phyloP scores from a whole-genome alignment of 768 basidiomycete species.

The Tricholoma sp. region DNA sequence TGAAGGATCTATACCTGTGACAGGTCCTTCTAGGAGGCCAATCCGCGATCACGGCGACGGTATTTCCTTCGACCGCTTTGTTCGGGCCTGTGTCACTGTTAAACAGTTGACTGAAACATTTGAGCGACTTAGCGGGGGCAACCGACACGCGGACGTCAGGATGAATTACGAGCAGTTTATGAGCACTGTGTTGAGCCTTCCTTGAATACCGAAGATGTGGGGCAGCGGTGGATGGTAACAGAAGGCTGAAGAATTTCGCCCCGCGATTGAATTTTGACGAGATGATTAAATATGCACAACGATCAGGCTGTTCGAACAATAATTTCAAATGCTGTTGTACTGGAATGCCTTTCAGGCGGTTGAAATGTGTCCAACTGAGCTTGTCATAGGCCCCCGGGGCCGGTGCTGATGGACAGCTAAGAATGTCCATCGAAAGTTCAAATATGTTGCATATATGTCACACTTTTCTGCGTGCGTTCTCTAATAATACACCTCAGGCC shows the following conservation, averaged over 20 bases:
- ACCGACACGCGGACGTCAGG: conserved; percentile 68
- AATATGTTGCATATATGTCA: too few relatives aligned
- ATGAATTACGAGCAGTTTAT: conserved; percentile 72
- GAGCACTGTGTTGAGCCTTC: conserved; percentile 59
- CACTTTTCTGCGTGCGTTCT: too few relatives aligned
- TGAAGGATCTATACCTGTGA: conserved; percentile 45
- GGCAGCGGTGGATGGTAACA: not conserved
- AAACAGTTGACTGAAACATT: conserved; percentile 76
- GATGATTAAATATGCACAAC: too few relatives aligned
- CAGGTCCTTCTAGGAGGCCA: conserved; percentile 22
- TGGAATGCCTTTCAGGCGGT: too few relatives aligned
- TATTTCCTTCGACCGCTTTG: conserved; percentile 84
- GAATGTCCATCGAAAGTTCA: too few relatives aligned
- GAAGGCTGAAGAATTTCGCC: not conserved
- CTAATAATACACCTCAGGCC: too few relatives aligned
- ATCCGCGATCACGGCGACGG: conserved; percentile 30
- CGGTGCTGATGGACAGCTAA: too few relatives aligned
- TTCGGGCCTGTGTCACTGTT: conserved; percentile 78
- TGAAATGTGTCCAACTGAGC: too few relatives aligned
- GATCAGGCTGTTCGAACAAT: too few relatives aligned
- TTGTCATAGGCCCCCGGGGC: too few relatives aligned
- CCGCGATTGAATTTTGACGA: too few relatives aligned
- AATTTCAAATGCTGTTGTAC: too few relatives aligned
- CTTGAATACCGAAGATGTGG: conserved; percentile 30
- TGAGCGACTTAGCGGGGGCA: conserved; percentile 52